phyloP scores from a whole-genome alignment of 768 basidiomycete genomes.

The Asterophora lycoperdoides region DNA sequence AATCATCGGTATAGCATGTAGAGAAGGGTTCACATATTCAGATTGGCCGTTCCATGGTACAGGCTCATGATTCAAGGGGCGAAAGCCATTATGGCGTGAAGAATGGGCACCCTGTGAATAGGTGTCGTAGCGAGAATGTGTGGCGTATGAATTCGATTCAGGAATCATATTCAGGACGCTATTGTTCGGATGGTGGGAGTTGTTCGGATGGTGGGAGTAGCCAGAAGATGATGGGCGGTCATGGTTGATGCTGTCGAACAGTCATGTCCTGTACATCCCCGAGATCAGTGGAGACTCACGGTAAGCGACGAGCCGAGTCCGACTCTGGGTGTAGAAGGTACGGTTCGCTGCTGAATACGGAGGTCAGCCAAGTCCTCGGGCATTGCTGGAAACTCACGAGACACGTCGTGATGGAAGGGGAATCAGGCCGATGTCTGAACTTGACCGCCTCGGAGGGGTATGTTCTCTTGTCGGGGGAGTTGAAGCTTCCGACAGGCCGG shows the following conservation, averaged over 20 bases:
- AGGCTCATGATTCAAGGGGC: conserved; percentile 46
- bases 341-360: conserved; percentile 34
- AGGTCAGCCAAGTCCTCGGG: conserved; percentile 11
- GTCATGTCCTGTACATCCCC: conserved; percentile 7
- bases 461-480: conserved; percentile 67
- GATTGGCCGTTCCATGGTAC: conserved; percentile 51
- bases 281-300: conserved; percentile 34
- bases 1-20: not conserved
- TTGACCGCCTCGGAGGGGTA: conserved; percentile 55
- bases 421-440: conserved; percentile 37
- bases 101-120: conserved; percentile 38
- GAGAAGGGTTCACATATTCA: conserved; percentile 54
- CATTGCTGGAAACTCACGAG: conserved; percentile 28
- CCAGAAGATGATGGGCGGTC: conserved; percentile 36
- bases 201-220: conserved; percentile 44
- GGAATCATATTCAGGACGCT: conserved; percentile 52
- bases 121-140: conserved; percentile 48
- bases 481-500: conserved; percentile 65
- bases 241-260: conserved; percentile 14
- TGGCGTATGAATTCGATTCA: conserved; percentile 50
- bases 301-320: conserved; percentile 40
- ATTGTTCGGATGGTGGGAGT: conserved; percentile 40
- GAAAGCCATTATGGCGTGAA: conserved; percentile 45
- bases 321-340: conserved; percentile 45
- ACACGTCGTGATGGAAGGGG: conserved; percentile 38